Conservation (phyloP, 2,329 filamentous ascomycete genomes). For the Hypoxylon sp. region DNA sequence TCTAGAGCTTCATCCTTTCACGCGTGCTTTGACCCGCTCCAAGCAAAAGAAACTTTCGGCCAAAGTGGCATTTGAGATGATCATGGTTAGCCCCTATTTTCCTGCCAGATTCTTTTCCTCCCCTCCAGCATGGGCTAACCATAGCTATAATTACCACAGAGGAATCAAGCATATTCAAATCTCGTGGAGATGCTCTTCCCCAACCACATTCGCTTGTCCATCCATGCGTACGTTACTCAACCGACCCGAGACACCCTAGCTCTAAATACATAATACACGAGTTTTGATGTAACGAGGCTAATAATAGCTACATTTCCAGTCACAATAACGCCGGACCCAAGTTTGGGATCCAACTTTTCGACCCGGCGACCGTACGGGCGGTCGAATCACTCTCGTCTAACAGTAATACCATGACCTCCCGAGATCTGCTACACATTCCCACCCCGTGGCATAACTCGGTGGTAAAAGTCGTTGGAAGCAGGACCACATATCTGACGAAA, state of each 20-base stretch:
- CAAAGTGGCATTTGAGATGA: slow-evolving; percentile 56
- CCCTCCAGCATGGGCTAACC: slow-evolving; percentile 17
- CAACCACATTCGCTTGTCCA: slow-evolving; percentile 63
- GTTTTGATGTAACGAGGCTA: slow-evolving; percentile 5
- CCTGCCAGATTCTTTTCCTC: background rate
- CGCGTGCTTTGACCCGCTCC: slow-evolving; percentile 49
- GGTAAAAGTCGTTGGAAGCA: slow-evolving; percentile 45
- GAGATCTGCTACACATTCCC: slow-evolving; percentile 54
- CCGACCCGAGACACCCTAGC: background rate
- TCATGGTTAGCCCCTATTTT: slow-evolving; percentile 40
- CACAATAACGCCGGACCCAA: slow-evolving; percentile 60
- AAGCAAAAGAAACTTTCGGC: slow-evolving; percentile 52
- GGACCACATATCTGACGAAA: slow-evolving; percentile 41
- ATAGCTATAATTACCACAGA: slow-evolving; percentile 31
- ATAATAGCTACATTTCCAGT: slow-evolving; percentile 19
- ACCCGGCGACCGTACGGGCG: slow-evolving; percentile 51
- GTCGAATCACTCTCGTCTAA: slow-evolving; percentile 39
- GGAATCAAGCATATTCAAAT: slow-evolving; percentile 65
- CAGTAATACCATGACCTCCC: slow-evolving; percentile 23
- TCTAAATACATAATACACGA: background rate
- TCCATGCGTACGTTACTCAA: slow-evolving; percentile 56
- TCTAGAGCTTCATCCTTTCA: slow-evolving; percentile 49
- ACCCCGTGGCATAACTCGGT: slow-evolving; percentile 62
- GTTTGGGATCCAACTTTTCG: slow-evolving; percentile 58
- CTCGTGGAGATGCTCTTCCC: slow-evolving; percentile 63